phyloP scores from a whole-genome alignment of 106 monocot species.

The Platanthera zijinensis region DNA sequence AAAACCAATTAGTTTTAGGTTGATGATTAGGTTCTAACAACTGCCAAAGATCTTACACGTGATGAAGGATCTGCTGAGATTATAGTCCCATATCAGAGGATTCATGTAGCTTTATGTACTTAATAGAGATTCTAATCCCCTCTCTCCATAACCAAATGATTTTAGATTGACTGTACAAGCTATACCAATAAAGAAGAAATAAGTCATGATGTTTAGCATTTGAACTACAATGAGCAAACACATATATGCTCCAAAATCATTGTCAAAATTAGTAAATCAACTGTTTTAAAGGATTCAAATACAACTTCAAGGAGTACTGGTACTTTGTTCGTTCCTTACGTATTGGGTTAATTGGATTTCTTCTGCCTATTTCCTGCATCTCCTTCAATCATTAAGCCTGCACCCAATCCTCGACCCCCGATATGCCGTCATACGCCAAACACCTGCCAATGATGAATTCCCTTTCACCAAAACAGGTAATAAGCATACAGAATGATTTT shows the following conservation, averaged over 20 bases:
- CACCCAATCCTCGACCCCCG: background rate
- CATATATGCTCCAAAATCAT: background rate
- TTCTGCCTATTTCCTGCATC: conserved; percentile 6
- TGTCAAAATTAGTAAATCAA: background rate
- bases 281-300: background rate
- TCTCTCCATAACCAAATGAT: too few relatives aligned
- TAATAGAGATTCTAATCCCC: too few relatives aligned
- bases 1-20: too few relatives aligned
- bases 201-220: too few relatives aligned
- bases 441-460: background rate
- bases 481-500: background rate
- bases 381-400: background rate
- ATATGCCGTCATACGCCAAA: background rate
- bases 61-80: too few relatives aligned
- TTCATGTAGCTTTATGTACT: too few relatives aligned
- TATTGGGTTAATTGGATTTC: background rate
- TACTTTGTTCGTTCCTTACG: conserved; percentile 4
- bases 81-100: too few relatives aligned
- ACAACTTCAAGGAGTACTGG: background rate
- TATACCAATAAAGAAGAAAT: too few relatives aligned
- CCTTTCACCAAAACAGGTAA: background rate
- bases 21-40: too few relatives aligned
- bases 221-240: too few relatives aligned
- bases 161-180: too few relatives aligned
- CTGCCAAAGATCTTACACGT: too few relatives aligned